Conservation (phyloP, 192 early-diverging fungal genomes). For the Coemansia sp. region DNA sequence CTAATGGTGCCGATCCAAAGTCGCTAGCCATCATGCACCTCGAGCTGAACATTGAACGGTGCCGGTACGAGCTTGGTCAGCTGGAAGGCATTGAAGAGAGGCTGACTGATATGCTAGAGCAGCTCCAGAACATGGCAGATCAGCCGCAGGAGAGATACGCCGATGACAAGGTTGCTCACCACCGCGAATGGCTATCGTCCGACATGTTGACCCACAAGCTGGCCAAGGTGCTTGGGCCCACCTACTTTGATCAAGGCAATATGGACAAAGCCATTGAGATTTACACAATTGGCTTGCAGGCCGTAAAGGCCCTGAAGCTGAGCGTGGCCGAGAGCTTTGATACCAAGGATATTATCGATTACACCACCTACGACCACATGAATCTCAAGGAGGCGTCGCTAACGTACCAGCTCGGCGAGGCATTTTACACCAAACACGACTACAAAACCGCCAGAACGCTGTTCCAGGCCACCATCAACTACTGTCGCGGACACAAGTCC, state of each 20-base stretch:
- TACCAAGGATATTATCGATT: slow-evolving; percentile 18
- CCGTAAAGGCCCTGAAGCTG: slow-evolving; percentile 31
- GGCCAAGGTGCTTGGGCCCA: slow-evolving; percentile 12
- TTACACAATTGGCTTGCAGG: slow-evolving; percentile 32
- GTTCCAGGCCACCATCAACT: slow-evolving; percentile 24
- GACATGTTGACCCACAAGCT: slow-evolving; percentile 22
- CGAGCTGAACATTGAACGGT: slow-evolving; percentile 36
- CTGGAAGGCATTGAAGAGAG: slow-evolving; percentile 6
- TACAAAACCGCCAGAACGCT: slow-evolving; percentile 24
- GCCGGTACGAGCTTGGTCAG: slow-evolving; percentile 18
- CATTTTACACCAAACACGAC: slow-evolving; percentile 20
- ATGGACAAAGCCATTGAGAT: slow-evolving; percentile 17
- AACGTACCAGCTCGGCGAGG: slow-evolving; percentile 23
- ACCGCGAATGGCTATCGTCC: slow-evolving; percentile 12
- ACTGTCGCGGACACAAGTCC: slow-evolving; percentile 34
- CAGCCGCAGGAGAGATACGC: slow-evolving; percentile 6
- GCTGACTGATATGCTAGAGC: slow-evolving; percentile 14
- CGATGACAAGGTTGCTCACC: slow-evolving; percentile 11
- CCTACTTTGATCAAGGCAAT: slow-evolving; percentile 9
- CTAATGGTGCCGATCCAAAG: slow-evolving; percentile 1
- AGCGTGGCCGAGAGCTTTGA: slow-evolving; percentile 23
- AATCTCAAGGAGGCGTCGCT: slow-evolving; percentile 38
- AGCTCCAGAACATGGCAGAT: not conserved
- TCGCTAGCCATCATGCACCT: slow-evolving; percentile 26
- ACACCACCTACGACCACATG: slow-evolving; percentile 31